These are phyloP conservation scores for Pichia cactophila DNA, from an alignment of 1,139 yeast genomes.

Conservation along the genomic window DNA sequence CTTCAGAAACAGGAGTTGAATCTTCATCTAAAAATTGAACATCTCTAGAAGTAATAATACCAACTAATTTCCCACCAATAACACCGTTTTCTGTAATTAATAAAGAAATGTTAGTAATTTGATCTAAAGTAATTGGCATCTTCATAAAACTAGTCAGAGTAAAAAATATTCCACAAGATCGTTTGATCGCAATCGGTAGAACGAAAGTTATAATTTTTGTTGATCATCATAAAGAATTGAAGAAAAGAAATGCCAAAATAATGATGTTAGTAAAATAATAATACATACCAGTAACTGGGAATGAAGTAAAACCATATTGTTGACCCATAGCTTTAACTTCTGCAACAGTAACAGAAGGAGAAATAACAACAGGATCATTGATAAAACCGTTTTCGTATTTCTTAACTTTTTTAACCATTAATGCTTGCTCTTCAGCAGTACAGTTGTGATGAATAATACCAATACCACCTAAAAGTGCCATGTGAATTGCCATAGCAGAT, in stretches of 20 bases:
- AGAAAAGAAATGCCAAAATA: neutral
- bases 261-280: neutral
- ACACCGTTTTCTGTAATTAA: constrained; percentile 62
- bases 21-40: constrained; percentile 86
- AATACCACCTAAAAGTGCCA: constrained; percentile 98
- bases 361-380: constrained; percentile 82
- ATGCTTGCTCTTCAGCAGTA: constrained; percentile 95
- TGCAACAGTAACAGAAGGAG: constrained; percentile 70
- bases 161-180: constrained; percentile 82
- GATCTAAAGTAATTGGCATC: neutral
- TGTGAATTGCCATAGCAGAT: constrained; percentile 93
- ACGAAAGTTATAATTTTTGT: constrained; percentile 82
- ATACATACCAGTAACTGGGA: constrained; percentile 98
- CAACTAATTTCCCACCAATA: constrained; percentile 83
- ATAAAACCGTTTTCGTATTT: constrained; percentile 97
- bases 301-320: constrained; percentile 85
- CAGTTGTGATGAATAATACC: constrained; percentile 99
- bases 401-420: constrained; percentile 94
- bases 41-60: constrained; percentile 96
- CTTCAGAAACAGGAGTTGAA: constrained; percentile 52
- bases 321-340: constrained; percentile 69
- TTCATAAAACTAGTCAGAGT: constrained; percentile 30
- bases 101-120: neutral
- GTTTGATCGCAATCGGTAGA: constrained; percentile 97
- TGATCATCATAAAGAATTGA: constrained; percentile 50